Evolutionary conservation across 2,329 filamentous ascomycete genomes (phyloP), one percentile per base, ranked within the genome.

Genomic region (Neoarthrinium moseri): DNA sequence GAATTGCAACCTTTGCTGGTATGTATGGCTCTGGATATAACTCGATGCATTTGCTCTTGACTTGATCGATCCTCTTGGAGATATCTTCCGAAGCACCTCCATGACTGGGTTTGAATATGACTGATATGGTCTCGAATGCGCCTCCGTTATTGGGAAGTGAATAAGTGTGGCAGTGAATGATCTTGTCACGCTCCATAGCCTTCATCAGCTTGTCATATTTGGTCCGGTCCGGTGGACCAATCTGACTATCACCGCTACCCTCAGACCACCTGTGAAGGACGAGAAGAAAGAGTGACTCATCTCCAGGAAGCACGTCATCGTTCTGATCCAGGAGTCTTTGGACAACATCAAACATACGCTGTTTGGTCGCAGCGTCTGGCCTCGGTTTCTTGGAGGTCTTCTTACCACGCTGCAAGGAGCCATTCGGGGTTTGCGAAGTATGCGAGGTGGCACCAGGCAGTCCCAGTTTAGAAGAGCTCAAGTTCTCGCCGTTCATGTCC

Each of bases 221-320:
- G 37, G 57, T 60, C 47, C 53, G 46, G 44, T 64, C 61, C 10
- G 59, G 78, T 20, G 68, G 64, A 4, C 65, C 58, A 32, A 74
- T 62, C 4, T 23, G 30, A 24, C n/a, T 26, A 26, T 60, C 61
- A 2, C 60, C 54, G 34, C 73, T 74, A 6, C 61, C 58, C n/a
- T 62, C 61, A 8, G 63, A 57, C 70, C 77, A 82, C 6, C 72
- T 59, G 8, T 65, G 64, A 12, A 69, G 64, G 4, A 78, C 56
- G 2, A 72, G 72, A 46, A 73, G 70, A 63, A 74, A 78, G 4
- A 81, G 59, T 4, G 73, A 64, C 32, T 70, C 67, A 20, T 74
- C 75, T 13, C 75, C 73, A 2, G 79, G 74, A 35, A 81, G 74
- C 1, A 75, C 72, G 0, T 77, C 77, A 2, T 57, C 56, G 35